phyloP scores from a whole-genome alignment of 2,329 filamentous ascomycete genomes.

The Arthrobotrys conoides region DNA sequence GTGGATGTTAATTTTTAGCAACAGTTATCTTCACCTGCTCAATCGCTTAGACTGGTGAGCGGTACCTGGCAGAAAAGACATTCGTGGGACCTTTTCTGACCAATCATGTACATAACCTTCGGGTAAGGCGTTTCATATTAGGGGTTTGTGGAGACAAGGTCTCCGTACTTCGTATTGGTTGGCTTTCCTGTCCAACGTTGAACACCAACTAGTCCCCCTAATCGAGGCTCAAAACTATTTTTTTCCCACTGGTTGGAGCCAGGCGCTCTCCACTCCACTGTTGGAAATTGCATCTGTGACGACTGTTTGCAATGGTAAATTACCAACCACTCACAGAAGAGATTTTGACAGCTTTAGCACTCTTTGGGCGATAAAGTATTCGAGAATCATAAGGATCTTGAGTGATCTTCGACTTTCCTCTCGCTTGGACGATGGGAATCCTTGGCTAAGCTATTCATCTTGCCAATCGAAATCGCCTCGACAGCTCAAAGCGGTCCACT shows the following conservation, averaged over 20 bases:
- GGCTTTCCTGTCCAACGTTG: constrained; percentile 31
- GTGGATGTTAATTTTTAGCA: constrained; percentile 31
- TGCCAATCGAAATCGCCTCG: constrained; percentile 37
- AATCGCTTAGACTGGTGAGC: constrained; percentile 40
- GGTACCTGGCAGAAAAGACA: constrained; percentile 27
- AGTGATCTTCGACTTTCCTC: constrained; percentile 39
- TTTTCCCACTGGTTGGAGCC: constrained; percentile 40
- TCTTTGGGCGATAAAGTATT: constrained; percentile 23
- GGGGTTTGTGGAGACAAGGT: constrained; percentile 28
- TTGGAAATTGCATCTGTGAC: constrained; percentile 43
- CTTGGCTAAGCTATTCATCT: constrained; percentile 9
- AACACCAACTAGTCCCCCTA: constrained; percentile 36
- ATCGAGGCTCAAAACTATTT: constrained; percentile 10
- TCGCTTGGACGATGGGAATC: constrained; percentile 27
- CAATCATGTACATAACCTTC: constrained; percentile 46
- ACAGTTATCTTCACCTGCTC: constrained; percentile 27
- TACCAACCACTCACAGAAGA: constrained; percentile 38
- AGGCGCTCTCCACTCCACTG: constrained; percentile 37
- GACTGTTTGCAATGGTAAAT: constrained; percentile 45
- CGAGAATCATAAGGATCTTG: constrained; percentile 27
- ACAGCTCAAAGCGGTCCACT: constrained; percentile 22
- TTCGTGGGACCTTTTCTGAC: constrained; percentile 26
- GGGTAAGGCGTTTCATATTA: constrained; percentile 57
- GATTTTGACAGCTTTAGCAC: constrained; percentile 44
- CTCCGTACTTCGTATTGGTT: constrained; percentile 41